These are phyloP conservation scores for Talaromyces borbonicus DNA, from an alignment of 495 filamentous ascomycete genomes.

Conservation along the genomic window DNA sequence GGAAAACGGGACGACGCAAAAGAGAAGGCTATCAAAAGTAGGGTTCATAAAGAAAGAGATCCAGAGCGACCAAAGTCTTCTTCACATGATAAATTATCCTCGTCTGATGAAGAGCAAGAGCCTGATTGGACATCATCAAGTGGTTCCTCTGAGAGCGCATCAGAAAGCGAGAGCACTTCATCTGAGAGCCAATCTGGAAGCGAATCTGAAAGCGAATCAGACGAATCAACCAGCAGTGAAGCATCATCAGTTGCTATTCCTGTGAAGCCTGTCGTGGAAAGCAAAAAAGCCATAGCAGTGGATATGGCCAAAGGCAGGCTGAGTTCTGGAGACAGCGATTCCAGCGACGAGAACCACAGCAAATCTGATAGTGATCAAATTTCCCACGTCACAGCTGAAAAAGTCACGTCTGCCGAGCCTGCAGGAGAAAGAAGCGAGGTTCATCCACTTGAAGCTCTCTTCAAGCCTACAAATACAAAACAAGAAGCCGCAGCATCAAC, in stretches of 20 bases:
- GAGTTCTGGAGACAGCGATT: not conserved
- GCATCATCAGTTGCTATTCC: not conserved
- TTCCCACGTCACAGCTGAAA: too few species aligned
- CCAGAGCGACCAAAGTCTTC: conserved; percentile 8
- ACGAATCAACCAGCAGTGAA: conserved; percentile 15
- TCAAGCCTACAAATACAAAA: conserved; percentile 54
- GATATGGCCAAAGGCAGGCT: not conserved
- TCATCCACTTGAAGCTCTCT: conserved; percentile 82
- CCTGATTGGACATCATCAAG: conserved; percentile 36
- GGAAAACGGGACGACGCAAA: conserved; percentile 16
- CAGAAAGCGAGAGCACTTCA: conserved; percentile 20
- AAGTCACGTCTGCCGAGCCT: too few species aligned
- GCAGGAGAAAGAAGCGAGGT: conserved; percentile 37
- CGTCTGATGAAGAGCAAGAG: conserved; percentile 19
- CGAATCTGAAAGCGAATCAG: conserved; percentile 12
- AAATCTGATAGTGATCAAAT: not conserved
- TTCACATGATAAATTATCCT: conserved; percentile 12
- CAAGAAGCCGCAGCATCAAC: conserved; percentile 31
- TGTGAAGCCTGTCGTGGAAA: not conserved
- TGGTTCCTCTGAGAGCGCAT: conserved; percentile 28
- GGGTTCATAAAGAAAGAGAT: conserved; percentile 9
- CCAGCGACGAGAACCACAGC: not conserved
- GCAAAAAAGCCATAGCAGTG: not conserved
- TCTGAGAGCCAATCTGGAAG: conserved; percentile 14
- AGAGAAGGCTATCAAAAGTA: not conserved